A percentile compares a stretch with the other conserved stretches of the same genome.
Evolutionary conservation across 371 early-diverging fungal species (phyloP).

Genomic region (Actinomucor elegans): DNA sequence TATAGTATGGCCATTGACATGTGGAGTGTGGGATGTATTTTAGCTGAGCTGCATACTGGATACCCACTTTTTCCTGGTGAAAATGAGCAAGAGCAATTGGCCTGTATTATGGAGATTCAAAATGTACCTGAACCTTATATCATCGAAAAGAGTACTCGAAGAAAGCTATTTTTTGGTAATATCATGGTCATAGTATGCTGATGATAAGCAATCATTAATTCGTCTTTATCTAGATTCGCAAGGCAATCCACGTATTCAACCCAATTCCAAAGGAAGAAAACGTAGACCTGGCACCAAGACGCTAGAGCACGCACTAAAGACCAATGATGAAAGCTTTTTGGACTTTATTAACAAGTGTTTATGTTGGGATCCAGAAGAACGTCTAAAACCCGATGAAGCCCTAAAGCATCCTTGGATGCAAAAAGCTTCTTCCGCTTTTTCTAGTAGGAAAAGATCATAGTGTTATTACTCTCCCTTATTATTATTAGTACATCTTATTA

Average conservation of each 20-base stretch:
- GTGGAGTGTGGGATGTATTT: conserved; percentile 98
- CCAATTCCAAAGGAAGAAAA: conserved; percentile 85
- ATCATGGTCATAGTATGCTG: conserved; percentile 40
- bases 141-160: conserved; percentile 72
- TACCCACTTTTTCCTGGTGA: conserved; percentile 94
- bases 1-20: conserved; percentile 95
- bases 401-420: conserved; percentile 66
- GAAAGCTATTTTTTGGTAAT: conserved; percentile 84
- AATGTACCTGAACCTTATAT: conserved; percentile 77
- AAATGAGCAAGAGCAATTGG: conserved; percentile 91
- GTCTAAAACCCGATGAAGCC: conserved; percentile 83
- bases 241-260: conserved; percentile 65
- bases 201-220: too few relatives aligned
- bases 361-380: conserved; percentile 83
- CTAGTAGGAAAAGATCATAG: not conserved
- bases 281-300: conserved; percentile 78
- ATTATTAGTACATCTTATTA: not conserved
- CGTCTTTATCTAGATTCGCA: conserved; percentile 47
- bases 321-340: conserved; percentile 70
- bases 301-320: conserved; percentile 66
- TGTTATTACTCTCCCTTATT: conserved; percentile 1
- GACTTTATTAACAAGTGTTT: conserved; percentile 85
- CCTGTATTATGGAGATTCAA: conserved; percentile 89
- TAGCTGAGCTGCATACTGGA: conserved; percentile 90
- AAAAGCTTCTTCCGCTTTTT: not conserved